These are phyloP conservation scores for Persicaria tinctoria DNA, from an alignment of 148 eudicot species.

Conservation along the genomic window DNA sequence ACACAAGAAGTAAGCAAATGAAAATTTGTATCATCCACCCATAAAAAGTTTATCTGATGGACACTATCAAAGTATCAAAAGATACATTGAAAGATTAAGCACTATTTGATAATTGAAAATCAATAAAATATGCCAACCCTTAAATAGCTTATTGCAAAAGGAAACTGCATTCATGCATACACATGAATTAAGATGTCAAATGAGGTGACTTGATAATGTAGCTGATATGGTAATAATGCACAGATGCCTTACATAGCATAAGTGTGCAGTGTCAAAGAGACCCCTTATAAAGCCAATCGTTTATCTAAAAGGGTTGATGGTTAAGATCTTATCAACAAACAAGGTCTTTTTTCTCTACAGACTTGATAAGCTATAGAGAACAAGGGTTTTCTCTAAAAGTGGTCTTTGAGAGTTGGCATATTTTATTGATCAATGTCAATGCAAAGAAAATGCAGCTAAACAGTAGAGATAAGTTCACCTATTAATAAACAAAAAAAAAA, in stretches of 20 bases:
- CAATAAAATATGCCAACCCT: background rate
- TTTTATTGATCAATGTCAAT: background rate
- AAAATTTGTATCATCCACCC: background rate
- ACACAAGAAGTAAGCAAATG: background rate
- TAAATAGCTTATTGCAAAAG: background rate
- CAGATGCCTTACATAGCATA: background rate
- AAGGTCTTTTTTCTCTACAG: background rate
- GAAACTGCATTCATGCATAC: background rate
- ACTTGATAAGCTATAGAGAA: background rate
- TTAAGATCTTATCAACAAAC: background rate
- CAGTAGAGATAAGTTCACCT: background rate
- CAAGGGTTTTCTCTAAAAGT: background rate
- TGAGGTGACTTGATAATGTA: background rate
- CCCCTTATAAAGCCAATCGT: background rate
- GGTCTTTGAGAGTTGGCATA: background rate
- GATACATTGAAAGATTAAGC: background rate
- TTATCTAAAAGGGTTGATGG: background rate
- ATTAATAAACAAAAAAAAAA: background rate
- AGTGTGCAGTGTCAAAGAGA: background rate
- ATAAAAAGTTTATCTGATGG: background rate
- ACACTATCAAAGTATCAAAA: constrained; percentile 1
- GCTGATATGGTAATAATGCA: background rate
- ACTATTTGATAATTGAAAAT: background rate
- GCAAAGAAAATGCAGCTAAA: background rate
- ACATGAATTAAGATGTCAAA: background rate